These are phyloP conservation scores for Solanum lycopersicoides DNA, from an alignment of 257 asterid species.

Conservation along the genomic window DNA sequence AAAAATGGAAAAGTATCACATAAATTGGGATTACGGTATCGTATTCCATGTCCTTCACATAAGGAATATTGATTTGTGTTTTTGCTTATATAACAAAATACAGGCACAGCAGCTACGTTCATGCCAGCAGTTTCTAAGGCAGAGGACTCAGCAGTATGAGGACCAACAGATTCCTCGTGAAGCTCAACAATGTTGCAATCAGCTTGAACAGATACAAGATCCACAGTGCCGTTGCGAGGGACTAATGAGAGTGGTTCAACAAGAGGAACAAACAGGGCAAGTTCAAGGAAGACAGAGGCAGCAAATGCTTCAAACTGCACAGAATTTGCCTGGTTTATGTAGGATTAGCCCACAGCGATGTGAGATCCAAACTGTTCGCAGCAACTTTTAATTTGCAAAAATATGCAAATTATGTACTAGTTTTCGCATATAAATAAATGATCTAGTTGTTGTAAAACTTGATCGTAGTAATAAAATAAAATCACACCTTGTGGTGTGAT, in stretches of 20 bases:
- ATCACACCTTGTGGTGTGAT: neutral
- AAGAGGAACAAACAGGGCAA: constrained; percentile 3
- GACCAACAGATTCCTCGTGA: neutral
- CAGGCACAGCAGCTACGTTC: constrained; percentile 16
- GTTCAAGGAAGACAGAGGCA: constrained; percentile 19
- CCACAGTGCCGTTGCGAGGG: constrained; percentile 35
- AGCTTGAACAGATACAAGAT: constrained; percentile 18
- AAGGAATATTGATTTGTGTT: no score
- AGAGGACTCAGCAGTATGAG: constrained; percentile 10
- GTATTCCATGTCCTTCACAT: no score
- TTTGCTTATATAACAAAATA: neutral
- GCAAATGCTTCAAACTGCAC: constrained; percentile 42
- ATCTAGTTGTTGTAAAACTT: neutral
- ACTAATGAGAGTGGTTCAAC: constrained; percentile 16
- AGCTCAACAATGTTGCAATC: constrained; percentile 34
- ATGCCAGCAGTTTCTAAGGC: constrained; percentile 27
- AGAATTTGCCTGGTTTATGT: constrained; percentile 33
- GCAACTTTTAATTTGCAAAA: neutral
- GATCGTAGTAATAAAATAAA: neutral
- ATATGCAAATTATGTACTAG: no score
- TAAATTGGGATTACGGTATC: no score
- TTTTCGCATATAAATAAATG: neutral
- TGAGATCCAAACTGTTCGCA: neutral
- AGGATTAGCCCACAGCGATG: constrained; percentile 27
- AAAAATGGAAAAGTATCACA: no score